Evolutionary conservation across 306 rosid genomes (phyloP).

Genomic region (Ochetophila trinervis): DNA sequence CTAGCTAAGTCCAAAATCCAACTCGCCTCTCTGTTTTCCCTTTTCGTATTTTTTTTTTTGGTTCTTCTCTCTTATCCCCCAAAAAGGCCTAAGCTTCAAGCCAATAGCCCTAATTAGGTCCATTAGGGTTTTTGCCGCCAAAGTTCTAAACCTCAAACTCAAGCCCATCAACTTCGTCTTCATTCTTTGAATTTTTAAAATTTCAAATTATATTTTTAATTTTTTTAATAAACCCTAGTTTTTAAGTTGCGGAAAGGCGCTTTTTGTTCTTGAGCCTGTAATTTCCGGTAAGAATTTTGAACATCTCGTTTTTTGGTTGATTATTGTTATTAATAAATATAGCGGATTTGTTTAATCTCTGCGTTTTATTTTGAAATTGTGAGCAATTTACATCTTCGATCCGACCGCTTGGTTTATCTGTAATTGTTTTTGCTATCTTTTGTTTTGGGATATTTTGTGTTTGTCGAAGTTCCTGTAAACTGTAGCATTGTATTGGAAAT

Average conservation of each 20-base stretch:
- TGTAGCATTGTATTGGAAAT: neutral
- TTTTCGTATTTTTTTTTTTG: too few relatives aligned
- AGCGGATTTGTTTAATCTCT: neutral
- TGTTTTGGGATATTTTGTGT: neutral
- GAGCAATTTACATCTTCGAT: neutral
- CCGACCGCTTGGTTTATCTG: neutral
- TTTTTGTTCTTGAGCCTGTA: constrained; percentile 1
- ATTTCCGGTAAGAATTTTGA: constrained; percentile 13
- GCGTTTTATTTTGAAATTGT: too few relatives aligned
- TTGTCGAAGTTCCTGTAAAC: neutral
- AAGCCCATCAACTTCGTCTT: constrained; percentile 48
- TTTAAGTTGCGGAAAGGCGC: constrained; percentile 6
- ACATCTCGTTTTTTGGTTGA: neutral
- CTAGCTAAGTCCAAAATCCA: neutral
- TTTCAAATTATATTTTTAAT: constrained; percentile 3
- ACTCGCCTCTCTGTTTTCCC: neutral
- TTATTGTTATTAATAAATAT: neutral
- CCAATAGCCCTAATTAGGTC: constrained; percentile 34
- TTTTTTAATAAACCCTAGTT: neutral
- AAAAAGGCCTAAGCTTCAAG: constrained; percentile 25
- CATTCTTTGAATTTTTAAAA: constrained; percentile 15
- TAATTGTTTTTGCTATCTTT: neutral
- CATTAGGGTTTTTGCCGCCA: constrained; percentile 46
- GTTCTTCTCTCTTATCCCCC: neutral
- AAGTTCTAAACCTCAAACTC: constrained; percentile 25